Evolutionary conservation across 768 basidiomycete genomes (phyloP), one percentile per base, ranked within the genome.

Genomic region (Mycena metata): DNA sequence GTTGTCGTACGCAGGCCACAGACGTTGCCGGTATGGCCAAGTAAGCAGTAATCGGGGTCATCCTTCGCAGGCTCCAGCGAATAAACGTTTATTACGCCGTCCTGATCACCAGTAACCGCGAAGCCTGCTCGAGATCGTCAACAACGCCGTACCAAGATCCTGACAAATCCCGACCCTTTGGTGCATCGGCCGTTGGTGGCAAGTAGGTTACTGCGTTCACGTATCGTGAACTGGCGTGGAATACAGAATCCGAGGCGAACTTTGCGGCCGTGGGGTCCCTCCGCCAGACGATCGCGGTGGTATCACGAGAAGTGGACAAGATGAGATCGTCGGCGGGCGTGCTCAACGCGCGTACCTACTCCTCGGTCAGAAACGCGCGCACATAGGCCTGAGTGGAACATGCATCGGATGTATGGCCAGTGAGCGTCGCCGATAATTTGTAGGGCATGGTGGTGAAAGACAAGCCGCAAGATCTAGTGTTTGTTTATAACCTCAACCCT

Each of bases 11-110:
- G 86, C 63, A 99, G 83, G 23, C 94, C 86, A 78, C 96, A 99
- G 41, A 99, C 88, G 76, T 99, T 99, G 52, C 91, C 90, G 15
- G 89, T 88, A 78, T 99, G 98, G 24, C 97, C 98, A 41, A 98
- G 77, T 30, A 98, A 86, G 23, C 90, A 89, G 81, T 91, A 93
- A 74, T 88, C 85, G 23, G 97, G 96, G 66, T 96, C 92, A 63
- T 89, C 88, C 72, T 83, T 86, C 19, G 85, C 78, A 39, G 81
- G 75, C 10, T 83, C 78, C 45, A 94, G 84, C 45, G 89, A 84
- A 75, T 93, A 99, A 17, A 96, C 83, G 71, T 96, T 95, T 80
- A 99, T 88, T 46, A 96, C 86, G 23, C 90, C 88, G 75, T 98
- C 96, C 78, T 96, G 94, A 0, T 95, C 94, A 17, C 95, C 97